Evolutionary conservation across 2,329 filamentous ascomycete species (phyloP).

Genomic region (Amauroascus verrucosus): DNA sequence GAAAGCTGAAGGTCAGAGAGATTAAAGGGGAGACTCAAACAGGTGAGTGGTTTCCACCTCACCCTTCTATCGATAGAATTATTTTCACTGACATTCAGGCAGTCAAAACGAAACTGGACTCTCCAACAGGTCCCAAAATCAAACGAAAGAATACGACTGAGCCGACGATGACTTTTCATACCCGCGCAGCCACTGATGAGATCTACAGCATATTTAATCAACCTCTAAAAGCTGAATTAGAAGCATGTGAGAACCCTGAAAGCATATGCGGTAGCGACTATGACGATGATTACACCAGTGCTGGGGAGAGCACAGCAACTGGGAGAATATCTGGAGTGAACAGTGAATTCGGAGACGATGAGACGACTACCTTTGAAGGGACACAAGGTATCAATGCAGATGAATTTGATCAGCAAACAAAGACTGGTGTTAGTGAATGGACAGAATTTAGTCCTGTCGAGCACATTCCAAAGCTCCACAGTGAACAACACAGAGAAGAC

Average conservation of each 20-base stretch:
- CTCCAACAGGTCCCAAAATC: conserved; percentile 73
- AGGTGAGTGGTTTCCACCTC: conserved; percentile 46
- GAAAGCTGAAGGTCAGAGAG: conserved; percentile 72
- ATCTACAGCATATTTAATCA: conserved; percentile 97
- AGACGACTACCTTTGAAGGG: conserved; percentile 32
- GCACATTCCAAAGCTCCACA: conserved; percentile 47
- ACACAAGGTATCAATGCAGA: conserved; percentile 31
- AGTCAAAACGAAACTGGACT: conserved; percentile 92
- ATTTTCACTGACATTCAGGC: conserved; percentile 14
- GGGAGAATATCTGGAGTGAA: conserved; percentile 55
- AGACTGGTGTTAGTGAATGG: conserved; percentile 59
- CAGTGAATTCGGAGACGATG: conserved; percentile 57
- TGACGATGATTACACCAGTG: conserved; percentile 72
- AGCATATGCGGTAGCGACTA: conserved; percentile 57
- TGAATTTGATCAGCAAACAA: conserved; percentile 32
- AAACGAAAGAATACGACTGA: conserved; percentile 66
- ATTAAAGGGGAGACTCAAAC: conserved; percentile 81
- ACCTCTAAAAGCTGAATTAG: conserved; percentile 49
- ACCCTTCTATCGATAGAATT: neutral
- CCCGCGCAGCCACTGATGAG: conserved; percentile 86
- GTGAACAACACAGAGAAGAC: neutral
- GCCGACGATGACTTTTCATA: conserved; percentile 97
- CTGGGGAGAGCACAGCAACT: conserved; percentile 71
- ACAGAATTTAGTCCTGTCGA: conserved; percentile 73
- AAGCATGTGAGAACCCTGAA: conserved; percentile 44